phyloP scores from a whole-genome alignment of 441 rosid species.

The Adansonia rubrostipa region DNA sequence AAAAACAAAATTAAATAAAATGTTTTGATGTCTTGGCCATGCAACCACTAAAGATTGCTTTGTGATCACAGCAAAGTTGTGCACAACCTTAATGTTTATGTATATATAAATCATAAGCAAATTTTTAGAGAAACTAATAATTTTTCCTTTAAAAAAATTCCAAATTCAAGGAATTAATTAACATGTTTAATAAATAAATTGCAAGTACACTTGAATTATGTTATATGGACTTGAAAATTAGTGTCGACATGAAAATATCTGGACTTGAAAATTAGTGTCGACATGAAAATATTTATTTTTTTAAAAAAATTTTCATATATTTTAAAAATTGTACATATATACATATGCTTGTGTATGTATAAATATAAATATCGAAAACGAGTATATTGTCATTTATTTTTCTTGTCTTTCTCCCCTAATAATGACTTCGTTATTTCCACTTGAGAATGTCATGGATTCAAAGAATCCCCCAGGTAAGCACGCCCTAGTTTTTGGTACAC shows the following conservation, averaged over 20 bases:
- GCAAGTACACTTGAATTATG: too few relatives aligned
- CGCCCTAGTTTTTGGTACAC: constrained; percentile 3
- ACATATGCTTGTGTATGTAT: not conserved
- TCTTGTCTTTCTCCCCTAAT: not conserved
- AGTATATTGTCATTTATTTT: not conserved
- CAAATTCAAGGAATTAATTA: too few relatives aligned
- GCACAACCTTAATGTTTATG: not conserved
- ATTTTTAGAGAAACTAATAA: too few relatives aligned
- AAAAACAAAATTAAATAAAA: not conserved
- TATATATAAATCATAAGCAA: not conserved
- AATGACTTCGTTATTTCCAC: not conserved
- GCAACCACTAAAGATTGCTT: not conserved
- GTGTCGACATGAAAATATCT: too few relatives aligned
- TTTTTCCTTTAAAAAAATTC: too few relatives aligned
- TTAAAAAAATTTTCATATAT: too few relatives aligned
- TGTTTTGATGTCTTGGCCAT: not conserved
- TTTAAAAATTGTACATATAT: too few relatives aligned
- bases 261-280: too few relatives aligned
- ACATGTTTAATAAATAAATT: too few relatives aligned
- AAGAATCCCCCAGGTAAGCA: constrained; percentile 11
- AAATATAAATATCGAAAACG: too few relatives aligned
- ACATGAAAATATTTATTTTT: too few relatives aligned
- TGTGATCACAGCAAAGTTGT: not conserved
- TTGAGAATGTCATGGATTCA: not conserved
- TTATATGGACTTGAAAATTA: too few relatives aligned